Evolutionary conservation across 2,329 filamentous ascomycete species (phyloP), one percentile per base, ranked within the genome.

Genomic region (Ophiostoma piceae): DNA sequence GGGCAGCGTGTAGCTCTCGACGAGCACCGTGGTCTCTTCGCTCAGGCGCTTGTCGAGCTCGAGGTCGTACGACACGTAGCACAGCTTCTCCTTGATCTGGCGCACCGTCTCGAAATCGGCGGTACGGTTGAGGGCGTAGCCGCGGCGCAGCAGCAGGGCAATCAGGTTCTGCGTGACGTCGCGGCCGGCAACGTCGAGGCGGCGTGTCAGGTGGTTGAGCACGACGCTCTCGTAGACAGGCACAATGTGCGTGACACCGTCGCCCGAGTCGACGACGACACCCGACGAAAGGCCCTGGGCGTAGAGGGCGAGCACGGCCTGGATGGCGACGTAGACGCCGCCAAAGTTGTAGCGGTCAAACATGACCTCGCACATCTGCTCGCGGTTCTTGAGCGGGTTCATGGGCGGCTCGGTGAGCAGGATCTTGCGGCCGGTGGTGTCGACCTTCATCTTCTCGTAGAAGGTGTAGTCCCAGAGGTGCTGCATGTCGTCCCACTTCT

Each of bases 401-500:
- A 98, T 95, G 19, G 95, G 95, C 47, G 95, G 73, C 67, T 74
- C 73, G 14, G 74, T 75, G 75, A 98, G 87, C 74, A 99, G 87
- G 79, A 99, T 98, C 87, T 99, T 99, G 81, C 94, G 92, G 74
- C 92, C 94, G 29, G 87, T 88, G 2, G 95, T 88, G 79, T 98
- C 92, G 75, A 99, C 84, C 80, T 93, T 88, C 87, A 99, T 92
- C 87, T 98, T 98, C 80, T 99, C 94, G 81, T 87, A 90, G 80
- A 99, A 99, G 32, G 95, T 99, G 80, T 96, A 98, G 82, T 99
- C 94, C 95, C 95, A 99, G 70, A 99, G 89, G 79, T 98, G 94
- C 84, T 97, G 92, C 95, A 99, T 99, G 80, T 99, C 95, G 76
- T 99, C 95, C 95, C 95, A 99, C 78, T 93, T 94, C 87, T 97